Evolutionary conservation across 345 rosid genomes (phyloP).

Genomic region (Kandelia obovata): DNA sequence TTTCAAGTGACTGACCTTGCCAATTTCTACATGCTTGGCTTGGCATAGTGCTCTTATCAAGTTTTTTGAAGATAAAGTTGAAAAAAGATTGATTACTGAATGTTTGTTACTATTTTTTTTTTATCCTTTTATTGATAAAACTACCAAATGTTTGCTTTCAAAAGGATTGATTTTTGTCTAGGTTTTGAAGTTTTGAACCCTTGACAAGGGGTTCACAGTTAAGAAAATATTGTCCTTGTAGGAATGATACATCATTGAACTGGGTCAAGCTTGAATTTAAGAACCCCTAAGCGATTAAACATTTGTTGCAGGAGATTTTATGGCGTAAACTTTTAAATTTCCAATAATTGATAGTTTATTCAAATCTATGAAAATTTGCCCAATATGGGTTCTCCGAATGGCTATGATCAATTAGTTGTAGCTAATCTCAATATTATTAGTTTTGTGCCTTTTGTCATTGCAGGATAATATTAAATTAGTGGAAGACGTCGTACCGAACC

Average conservation of each 20-base stretch:
- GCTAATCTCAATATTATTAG: not conserved
- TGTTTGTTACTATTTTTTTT: no score
- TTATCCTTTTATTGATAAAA: no score
- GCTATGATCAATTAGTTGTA: not conserved
- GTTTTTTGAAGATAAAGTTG: no score
- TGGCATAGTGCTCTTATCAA: no score
- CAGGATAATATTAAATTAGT: slow-evolving; percentile 64
- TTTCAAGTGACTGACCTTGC: not conserved
- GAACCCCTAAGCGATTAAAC: no score
- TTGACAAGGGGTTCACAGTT: not conserved
- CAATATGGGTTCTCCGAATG: not conserved
- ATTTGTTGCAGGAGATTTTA: no score
- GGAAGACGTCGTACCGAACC: slow-evolving; percentile 66
- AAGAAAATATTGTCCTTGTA: not conserved
- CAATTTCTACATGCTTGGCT: not conserved
- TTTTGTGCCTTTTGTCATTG: slow-evolving; percentile 4
- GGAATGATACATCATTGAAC: no score
- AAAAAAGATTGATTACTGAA: no score
- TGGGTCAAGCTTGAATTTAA: no score
- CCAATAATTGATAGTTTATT: no score
- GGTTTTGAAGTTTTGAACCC: slow-evolving; percentile 5
- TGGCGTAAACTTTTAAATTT: no score
- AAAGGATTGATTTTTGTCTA: slow-evolving; percentile 7
- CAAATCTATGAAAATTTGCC: no score
- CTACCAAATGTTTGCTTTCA: not conserved